Conservation (phyloP, 352 stramenopile genomes). For the Pythium phragmiticola region DNA sequence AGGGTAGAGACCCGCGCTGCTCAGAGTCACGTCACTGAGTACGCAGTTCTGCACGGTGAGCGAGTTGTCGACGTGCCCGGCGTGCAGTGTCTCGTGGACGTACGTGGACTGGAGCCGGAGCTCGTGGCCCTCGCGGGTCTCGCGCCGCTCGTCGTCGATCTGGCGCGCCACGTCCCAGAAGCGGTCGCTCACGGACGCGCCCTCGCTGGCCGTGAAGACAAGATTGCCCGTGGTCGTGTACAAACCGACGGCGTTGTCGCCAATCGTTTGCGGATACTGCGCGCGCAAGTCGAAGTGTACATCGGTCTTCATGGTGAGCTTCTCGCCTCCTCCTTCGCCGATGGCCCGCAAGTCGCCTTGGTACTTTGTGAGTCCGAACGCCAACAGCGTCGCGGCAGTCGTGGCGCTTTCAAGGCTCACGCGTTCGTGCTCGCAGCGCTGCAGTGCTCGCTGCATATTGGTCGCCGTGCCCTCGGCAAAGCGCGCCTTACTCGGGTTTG, state of each 20-base stretch:
- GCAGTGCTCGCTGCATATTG: constrained; percentile 42
- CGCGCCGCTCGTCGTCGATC: constrained; percentile 49
- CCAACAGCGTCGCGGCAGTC: constrained; percentile 41
- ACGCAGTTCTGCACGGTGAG: constrained; percentile 42
- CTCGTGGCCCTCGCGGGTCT: constrained; percentile 45
- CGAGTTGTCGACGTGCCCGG: constrained; percentile 31
- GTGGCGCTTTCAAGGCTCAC: constrained; percentile 49
- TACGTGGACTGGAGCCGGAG: constrained; percentile 63
- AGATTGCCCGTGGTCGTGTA: constrained; percentile 47
- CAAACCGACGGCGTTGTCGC: constrained; percentile 38
- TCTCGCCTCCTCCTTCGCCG: not conserved
- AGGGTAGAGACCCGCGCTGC: constrained; percentile 36
- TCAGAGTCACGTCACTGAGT: constrained; percentile 44
- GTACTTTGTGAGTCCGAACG: constrained; percentile 40
- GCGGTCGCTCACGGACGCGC: constrained; percentile 28
- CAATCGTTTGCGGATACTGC: constrained; percentile 18
- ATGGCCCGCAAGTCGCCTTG: constrained; percentile 27
- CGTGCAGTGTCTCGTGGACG: constrained; percentile 56
- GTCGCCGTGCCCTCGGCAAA: constrained; percentile 40
- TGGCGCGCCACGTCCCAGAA: constrained; percentile 60
- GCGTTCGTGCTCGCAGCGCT: constrained; percentile 36
- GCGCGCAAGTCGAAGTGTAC: constrained; percentile 46
- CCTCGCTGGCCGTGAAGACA: constrained; percentile 53
- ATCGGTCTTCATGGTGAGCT: constrained; percentile 41
- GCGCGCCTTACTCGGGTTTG: constrained; percentile 48